These are phyloP conservation scores for Fusarium paranaense DNA, from an alignment of 2,329 filamentous ascomycete species.

Conservation along the genomic window DNA sequence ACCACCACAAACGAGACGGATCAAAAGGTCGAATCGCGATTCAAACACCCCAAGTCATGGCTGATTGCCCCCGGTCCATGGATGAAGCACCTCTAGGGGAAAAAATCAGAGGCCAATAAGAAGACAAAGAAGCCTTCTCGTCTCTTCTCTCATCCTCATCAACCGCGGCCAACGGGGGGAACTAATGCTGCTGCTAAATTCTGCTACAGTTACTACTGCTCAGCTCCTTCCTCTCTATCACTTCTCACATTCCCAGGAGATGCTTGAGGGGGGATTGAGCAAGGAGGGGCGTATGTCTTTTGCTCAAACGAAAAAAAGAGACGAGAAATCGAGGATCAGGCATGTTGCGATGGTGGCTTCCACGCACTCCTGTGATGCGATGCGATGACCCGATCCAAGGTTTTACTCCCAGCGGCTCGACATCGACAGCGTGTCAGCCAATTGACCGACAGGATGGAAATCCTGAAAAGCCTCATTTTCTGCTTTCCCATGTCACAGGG, in stretches of 20 bases:
- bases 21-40: conserved; percentile 14
- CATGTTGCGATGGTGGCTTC: conserved; percentile 33
- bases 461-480: conserved; percentile 17
- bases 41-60: conserved; percentile 3
- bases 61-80: conserved; percentile 5
- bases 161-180: conserved; percentile 16
- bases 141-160: conserved; percentile 27
- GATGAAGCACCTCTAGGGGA: conserved; percentile 10
- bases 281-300: conserved; percentile 4
- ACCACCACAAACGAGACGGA: conserved; percentile 8
- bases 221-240: conserved; percentile 11
- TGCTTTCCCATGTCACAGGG: conserved; percentile 1
- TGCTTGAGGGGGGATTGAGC: neutral
- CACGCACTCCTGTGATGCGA: conserved; percentile 6
- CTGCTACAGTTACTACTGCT: conserved; percentile 14
- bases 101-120: conserved; percentile 16
- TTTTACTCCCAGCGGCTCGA: conserved; percentile 11
- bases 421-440: conserved; percentile 28
- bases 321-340: conserved; percentile 9
- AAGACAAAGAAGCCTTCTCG: conserved; percentile 15
- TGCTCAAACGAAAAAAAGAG: neutral
- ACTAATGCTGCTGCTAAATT: conserved; percentile 22
- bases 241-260: conserved; percentile 29
- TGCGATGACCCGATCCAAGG: conserved; percentile 29
- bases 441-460: conserved; percentile 12